Base-by-base conservation (phyloP, 2,329 filamentous ascomycete species). In the Fonsecaea monophora region DNA sequence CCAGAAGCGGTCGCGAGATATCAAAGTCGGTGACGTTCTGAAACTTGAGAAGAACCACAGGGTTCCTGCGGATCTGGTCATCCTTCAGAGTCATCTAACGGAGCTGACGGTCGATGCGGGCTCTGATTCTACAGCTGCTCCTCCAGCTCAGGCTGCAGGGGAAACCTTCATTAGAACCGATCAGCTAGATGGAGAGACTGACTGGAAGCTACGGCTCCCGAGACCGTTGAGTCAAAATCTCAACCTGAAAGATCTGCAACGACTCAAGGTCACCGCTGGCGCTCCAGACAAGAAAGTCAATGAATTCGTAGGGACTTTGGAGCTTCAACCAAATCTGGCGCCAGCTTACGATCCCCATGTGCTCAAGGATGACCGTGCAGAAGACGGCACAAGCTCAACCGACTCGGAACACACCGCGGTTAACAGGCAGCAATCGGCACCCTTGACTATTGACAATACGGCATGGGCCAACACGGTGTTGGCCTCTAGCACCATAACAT, bases 381-480 rank as follows among this genome's bases (percentile, higher is more conserved):
- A 67, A 37, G 62, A 61, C 21, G 32, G 30, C 8, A 40, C 37
- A 18, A 64, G 60, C 45, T 55, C 56, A 15, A 63, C 37, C 48
- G 57, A 66, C 67, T 60, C 53, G 70, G 65, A 53, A 62, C 63
- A 64, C 55, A 66, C 45, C 18, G 50, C 45, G 32, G 30, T 53
- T 55, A 67, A 18, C 68, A 74, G 57, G 60, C 69, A 66, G 64
- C 67, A 45, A 13, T 91, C 90, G 4, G 87, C 89, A 2, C 89
- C 94, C 1, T 83, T 99, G 42, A 92, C 88, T 1, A 97, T 99
- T 69, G 95, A 99, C 79, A 97, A 99, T 75, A 98, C 95, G 7
- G 95, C 96, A 9, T 99, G 96, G 95, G 94, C 94, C 18, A 99
- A 98, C 76, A 99, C 95, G 0, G 91, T 99, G 30, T 90, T 99